Evolutionary conservation across 805 yeast species (phyloP).

Genomic region (Pichia phayaonensis): DNA sequence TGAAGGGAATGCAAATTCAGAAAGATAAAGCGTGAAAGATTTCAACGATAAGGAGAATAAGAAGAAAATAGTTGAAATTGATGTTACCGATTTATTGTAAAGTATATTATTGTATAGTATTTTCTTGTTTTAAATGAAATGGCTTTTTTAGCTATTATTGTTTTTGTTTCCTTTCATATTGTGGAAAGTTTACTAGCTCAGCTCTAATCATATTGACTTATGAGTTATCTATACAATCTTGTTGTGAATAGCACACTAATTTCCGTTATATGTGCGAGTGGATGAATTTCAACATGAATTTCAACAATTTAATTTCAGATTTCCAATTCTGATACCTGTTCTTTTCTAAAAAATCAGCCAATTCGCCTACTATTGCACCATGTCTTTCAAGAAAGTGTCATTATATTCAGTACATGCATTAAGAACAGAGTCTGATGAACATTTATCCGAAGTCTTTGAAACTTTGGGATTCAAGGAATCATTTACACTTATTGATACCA

Average conservation of each 20-base stretch:
- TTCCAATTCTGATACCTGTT: background rate
- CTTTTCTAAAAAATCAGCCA: background rate
- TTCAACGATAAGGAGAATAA: background rate
- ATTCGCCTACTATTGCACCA: background rate
- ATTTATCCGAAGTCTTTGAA: conserved; percentile 33
- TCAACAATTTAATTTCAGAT: background rate
- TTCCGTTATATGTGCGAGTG: background rate
- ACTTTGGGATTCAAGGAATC: conserved; percentile 42
- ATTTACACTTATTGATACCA: conserved; percentile 37
- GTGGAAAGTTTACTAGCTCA: no score
- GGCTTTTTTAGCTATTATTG: no score
- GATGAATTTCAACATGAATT: background rate
- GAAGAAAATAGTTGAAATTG: background rate
- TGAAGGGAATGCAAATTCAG: conserved; percentile 7
- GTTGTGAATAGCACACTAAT: background rate
- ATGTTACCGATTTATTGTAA: no score
- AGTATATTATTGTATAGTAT: no score
- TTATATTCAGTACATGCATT: conserved; percentile 40
- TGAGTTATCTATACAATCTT: no score
- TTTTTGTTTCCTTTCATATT: no score
- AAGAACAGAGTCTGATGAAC: conserved; percentile 44
- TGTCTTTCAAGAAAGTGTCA: conserved; percentile 23
- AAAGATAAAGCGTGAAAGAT: background rate
- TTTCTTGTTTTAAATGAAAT: no score
- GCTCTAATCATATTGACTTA: no score